Evolutionary conservation across 768 basidiomycete genomes (phyloP).

Genomic region (Tubosaeta sp.): DNA sequence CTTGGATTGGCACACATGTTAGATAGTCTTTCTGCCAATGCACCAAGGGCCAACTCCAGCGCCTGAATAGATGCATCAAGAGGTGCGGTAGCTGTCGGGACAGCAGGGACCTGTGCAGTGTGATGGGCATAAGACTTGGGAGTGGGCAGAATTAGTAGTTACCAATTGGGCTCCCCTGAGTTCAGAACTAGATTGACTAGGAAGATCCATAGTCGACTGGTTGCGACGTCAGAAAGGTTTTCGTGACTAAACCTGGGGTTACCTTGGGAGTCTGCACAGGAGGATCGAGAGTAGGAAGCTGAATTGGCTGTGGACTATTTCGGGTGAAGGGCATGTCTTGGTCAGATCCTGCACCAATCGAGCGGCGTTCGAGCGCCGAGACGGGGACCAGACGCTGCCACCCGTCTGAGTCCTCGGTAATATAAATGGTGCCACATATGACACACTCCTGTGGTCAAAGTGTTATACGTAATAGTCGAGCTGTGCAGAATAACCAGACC

Average conservation of each 20-base stretch:
- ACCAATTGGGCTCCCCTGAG: conserved; percentile 18
- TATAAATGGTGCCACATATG: conserved; percentile 61
- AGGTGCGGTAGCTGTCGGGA: conserved; percentile 9
- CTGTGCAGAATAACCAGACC: conserved; percentile 35
- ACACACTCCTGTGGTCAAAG: conserved; percentile 65
- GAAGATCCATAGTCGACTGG: conserved; percentile 22
- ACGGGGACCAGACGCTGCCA: conserved; percentile 41
- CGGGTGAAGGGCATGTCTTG: conserved; percentile 12
- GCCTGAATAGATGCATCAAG: conserved; percentile 37
- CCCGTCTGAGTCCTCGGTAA: conserved; percentile 52
- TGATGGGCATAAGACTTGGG: conserved; percentile 3
- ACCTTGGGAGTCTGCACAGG: conserved; percentile 28
- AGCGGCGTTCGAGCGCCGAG: conserved; percentile 6
- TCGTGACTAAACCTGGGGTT: background rate
- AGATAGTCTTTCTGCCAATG: conserved; percentile 49
- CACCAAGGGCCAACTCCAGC: conserved; percentile 49
- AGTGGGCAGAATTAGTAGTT: background rate
- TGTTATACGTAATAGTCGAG: conserved; percentile 1
- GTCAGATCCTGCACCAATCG: conserved; percentile 5
- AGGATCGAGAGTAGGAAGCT: conserved; percentile 33
- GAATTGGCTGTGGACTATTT: conserved; percentile 28
- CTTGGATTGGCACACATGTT: conserved; percentile 36
- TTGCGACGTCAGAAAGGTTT: conserved; percentile 5
- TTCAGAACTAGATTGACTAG: conserved; percentile 12
- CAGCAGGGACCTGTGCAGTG: conserved; percentile 13